Base-by-base conservation (phyloP, 495 filamentous ascomycete genomes). In the Aspergillus carlsbadensis region DNA sequence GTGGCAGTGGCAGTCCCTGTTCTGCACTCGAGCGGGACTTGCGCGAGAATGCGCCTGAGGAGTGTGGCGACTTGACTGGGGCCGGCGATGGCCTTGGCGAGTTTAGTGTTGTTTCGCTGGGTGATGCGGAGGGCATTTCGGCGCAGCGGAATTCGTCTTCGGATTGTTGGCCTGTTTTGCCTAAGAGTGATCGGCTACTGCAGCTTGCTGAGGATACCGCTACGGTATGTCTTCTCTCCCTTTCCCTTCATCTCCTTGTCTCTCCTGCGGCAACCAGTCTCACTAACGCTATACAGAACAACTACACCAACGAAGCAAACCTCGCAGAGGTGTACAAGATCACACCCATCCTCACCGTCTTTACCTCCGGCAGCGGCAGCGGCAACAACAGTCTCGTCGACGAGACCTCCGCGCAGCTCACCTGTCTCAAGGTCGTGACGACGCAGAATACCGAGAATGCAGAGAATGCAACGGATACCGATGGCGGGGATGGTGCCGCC, bases 401-500 rank as follows among this genome's bases (percentile, higher is more conserved):
- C 15, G 20, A 54, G 14, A 51, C 54, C 40, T 43, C 53, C 17
- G 41, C 54, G 1, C 41, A 57, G 34, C 35, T 57, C 24, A 57
- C 59, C 20, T 61, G 59, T 26, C 43, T 57, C 15, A 61, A 61
- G 26, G 54, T 57, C n/a, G 49, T 61, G 11, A 54, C 48, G 3
- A 50, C 50, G 2, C 18, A 47, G 17, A 39, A 53, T 10, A 29
- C 31, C 22, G 44, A 14, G 14, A 41, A 52, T 13, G 10, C 48
- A 20, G 53, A 14, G 10, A 11, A 17, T 46, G 11, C 42, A 11
- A 15, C 10, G 6, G 40, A 43, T 22, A 43, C 40, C n/a, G n/a
- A n/a, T n/a, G n/a, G n/a, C 22, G 21, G 13, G 5, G 14, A 11
- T 14, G 20, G 13, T 14, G 42, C 21, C 26, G 42, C 42, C 8